Evolutionary conservation across 73 alveolate species (phyloP).

Genomic region (Paramecium octaurelia): DNA sequence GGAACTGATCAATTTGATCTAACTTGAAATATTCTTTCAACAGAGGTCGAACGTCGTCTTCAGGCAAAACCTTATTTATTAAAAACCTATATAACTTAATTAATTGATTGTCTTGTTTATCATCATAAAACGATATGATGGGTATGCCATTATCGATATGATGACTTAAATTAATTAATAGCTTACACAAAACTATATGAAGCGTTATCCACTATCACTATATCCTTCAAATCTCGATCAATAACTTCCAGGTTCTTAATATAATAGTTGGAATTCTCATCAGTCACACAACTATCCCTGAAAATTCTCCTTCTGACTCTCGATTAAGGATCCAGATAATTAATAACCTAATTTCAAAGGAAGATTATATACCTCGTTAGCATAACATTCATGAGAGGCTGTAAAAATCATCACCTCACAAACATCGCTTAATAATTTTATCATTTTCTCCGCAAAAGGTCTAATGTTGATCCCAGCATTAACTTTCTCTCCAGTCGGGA

Average conservation of each 20-base stretch:
- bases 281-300: constrained; percentile 54
- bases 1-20: neutral
- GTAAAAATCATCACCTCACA: constrained; percentile 76
- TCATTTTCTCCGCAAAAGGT: constrained; percentile 45
- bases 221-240: constrained; percentile 68
- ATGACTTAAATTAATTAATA: constrained; percentile 55
- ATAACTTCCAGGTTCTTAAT: constrained; percentile 23
- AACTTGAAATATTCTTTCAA: neutral
- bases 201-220: constrained; percentile 77
- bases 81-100: constrained; percentile 44
- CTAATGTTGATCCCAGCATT: constrained; percentile 59
- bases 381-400: constrained; percentile 69
- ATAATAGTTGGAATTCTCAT: neutral
- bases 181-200: constrained; percentile 58
- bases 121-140: constrained; percentile 71
- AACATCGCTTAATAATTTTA: constrained; percentile 46
- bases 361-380: constrained; percentile 60
- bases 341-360: neutral
- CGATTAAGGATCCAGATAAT: constrained; percentile 36
- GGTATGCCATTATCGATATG: constrained; percentile 82
- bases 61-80: neutral
- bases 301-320: constrained; percentile 27
- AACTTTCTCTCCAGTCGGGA: constrained; percentile 79
- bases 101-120: constrained; percentile 62
- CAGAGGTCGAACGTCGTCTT: constrained; percentile 12